Percentiles rank a stretch among this genome's conserved stretches.
These are phyloP conservation scores for Neurospora africana DNA, from an alignment of 495 filamentous ascomycete genomes.

Conservation along the genomic window DNA sequence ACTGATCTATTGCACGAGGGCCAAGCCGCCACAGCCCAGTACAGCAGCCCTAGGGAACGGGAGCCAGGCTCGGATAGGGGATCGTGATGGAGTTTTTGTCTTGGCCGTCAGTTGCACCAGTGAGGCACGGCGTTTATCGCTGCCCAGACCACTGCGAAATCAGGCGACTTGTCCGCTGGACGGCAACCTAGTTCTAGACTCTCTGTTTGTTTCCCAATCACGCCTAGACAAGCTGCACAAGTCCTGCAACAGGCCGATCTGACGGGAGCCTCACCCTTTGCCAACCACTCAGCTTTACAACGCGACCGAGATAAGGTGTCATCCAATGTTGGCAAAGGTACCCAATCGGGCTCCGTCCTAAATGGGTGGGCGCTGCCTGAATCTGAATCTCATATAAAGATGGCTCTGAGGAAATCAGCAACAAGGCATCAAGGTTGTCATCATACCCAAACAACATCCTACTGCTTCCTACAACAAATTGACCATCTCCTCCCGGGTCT, in stretches of 20 bases:
- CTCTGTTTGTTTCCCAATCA: not conserved
- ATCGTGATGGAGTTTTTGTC: not conserved
- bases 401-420: not conserved
- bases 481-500: not conserved
- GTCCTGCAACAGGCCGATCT: not conserved
- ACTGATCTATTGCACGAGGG: not conserved
- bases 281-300: not conserved
- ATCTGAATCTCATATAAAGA: not conserved
- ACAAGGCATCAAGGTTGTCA: not conserved
- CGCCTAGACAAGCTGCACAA: not conserved
- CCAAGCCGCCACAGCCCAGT: not conserved
- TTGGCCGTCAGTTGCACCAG: not conserved
- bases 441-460: not conserved
- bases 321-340: not conserved
- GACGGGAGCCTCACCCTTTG: not conserved
- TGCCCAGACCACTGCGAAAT: not conserved
- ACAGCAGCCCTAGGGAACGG: not conserved
- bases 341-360: not conserved
- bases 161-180: not conserved
- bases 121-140: not conserved
- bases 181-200: not conserved
- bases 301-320: not conserved
- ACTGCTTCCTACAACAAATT: not conserved
- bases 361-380: not conserved
- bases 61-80: not conserved